phyloP scores from a whole-genome alignment of 768 basidiomycete species.

The Mycena vitilis region DNA sequence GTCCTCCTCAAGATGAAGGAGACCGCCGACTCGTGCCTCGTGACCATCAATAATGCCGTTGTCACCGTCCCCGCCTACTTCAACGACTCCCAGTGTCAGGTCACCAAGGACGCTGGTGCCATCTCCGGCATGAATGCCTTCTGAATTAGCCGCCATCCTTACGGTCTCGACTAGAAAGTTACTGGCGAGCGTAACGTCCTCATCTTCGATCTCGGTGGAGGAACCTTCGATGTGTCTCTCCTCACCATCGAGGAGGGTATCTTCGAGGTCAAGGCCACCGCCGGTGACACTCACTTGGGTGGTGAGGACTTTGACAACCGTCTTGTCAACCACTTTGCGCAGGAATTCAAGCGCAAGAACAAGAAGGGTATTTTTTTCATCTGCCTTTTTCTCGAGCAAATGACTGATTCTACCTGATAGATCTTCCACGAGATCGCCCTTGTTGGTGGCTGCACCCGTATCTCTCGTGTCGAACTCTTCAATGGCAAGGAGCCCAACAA shows the following conservation, averaged over 20 bases:
- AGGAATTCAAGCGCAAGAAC: constrained; percentile 64
- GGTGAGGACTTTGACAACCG: too few species aligned
- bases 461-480: too few species aligned
- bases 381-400: neutral
- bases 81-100: constrained; percentile 98
- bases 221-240: too few species aligned
- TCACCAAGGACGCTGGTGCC: constrained; percentile 96
- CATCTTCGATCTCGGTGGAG: constrained; percentile 53
- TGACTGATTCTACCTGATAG: constrained; percentile 48
- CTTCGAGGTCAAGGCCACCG: too few species aligned
- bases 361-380: constrained; percentile 77
- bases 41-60: constrained; percentile 87
- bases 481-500: too few species aligned
- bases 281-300: too few species aligned
- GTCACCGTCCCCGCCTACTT: constrained; percentile 98
- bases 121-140: constrained; percentile 96
- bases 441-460: too few species aligned
- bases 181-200: constrained; percentile 87
- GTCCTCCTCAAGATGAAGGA: too few species aligned
- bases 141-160: constrained; percentile 97
- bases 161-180: too few species aligned
- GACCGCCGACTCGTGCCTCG: constrained; percentile 85
- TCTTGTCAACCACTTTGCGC: too few species aligned
- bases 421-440: constrained; percentile 54
- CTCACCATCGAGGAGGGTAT: too few species aligned